Percentiles rank a stretch among this genome's conserved stretches.
Conservation (phyloP, 1,284 basidiomycete genomes). For the Cronartium quercuum region DNA sequence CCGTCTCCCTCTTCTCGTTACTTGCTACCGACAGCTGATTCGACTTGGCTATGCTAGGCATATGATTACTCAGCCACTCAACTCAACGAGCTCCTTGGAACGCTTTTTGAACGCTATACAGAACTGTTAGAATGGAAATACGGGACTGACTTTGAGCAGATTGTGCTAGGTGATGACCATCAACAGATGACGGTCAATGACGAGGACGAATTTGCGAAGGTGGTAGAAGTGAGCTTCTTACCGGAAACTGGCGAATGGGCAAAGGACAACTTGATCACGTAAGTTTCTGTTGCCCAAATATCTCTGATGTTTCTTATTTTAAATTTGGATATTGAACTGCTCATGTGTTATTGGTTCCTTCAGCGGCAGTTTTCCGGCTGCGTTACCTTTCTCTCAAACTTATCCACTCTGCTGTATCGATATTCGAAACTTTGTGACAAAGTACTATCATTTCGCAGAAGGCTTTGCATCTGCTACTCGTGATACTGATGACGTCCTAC, state of each 20-base stretch:
- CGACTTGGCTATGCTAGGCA: constrained; percentile 8
- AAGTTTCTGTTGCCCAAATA: neutral
- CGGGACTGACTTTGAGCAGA: constrained; percentile 72
- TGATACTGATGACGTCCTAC: constrained; percentile 84
- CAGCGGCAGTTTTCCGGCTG: constrained; percentile 66
- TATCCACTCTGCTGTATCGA: constrained; percentile 94
- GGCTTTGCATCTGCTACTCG: constrained; percentile 84
- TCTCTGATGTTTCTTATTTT: neutral
- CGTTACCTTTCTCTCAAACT: constrained; percentile 87
- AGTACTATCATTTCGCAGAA: constrained; percentile 94
- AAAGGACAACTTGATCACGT: neutral
- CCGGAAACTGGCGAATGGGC: constrained; percentile 54
- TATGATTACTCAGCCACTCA: constrained; percentile 50
- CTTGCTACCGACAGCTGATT: too few species aligned
- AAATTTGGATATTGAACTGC: constrained; percentile 19
- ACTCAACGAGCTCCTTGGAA: constrained; percentile 75
- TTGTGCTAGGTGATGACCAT: constrained; percentile 81
- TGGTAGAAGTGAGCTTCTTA: constrained; percentile 81
- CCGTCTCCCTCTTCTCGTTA: neutral
- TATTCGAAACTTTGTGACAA: constrained; percentile 87
- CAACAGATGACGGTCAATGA: constrained; percentile 80
- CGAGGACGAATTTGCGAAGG: constrained; percentile 64
- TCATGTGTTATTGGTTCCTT: neutral
- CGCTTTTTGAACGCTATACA: constrained; percentile 85
- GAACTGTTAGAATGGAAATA: constrained; percentile 76